These are phyloP conservation scores for Neurospora sp. DNA, from an alignment of 495 filamentous ascomycete species.

Conservation along the genomic window DNA sequence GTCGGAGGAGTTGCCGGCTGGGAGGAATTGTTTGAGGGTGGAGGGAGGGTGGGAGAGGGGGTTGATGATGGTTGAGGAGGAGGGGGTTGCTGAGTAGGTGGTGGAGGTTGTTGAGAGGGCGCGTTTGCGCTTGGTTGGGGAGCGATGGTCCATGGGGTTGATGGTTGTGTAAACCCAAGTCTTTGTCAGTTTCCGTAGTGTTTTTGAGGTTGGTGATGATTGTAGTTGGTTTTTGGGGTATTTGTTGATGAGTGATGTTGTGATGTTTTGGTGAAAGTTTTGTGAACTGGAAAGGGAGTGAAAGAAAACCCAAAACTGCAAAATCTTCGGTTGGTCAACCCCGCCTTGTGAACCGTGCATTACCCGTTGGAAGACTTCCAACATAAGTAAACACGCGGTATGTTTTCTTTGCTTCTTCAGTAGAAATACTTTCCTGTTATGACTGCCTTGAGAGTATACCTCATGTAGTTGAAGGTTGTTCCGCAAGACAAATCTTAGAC, in stretches of 20 bases:
- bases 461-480: not conserved
- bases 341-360: not conserved
- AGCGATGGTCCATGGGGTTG: not conserved
- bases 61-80: conserved; percentile 31
- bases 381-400: not conserved
- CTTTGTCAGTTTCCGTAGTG: not conserved
- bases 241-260: not conserved
- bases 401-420: no score
- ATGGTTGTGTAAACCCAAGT: no score
- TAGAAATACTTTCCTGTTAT: no score
- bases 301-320: not conserved
- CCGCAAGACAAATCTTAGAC: no score
- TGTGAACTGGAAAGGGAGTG: not conserved
- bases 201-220: not conserved
- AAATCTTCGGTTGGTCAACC: not conserved
- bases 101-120: not conserved
- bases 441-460: no score
- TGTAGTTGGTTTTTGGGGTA: not conserved
- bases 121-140: conserved; percentile 16
- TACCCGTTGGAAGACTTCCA: not conserved
- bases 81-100: conserved; percentile 3
- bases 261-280: not conserved
- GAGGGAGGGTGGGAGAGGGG: conserved; percentile 32
- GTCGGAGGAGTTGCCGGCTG: conserved; percentile 26
- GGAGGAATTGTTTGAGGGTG: conserved; percentile 29